Evolutionary conservation across 2,329 filamentous ascomycete species (phyloP).

Genomic region (Thielaviopsis populi): DNA sequence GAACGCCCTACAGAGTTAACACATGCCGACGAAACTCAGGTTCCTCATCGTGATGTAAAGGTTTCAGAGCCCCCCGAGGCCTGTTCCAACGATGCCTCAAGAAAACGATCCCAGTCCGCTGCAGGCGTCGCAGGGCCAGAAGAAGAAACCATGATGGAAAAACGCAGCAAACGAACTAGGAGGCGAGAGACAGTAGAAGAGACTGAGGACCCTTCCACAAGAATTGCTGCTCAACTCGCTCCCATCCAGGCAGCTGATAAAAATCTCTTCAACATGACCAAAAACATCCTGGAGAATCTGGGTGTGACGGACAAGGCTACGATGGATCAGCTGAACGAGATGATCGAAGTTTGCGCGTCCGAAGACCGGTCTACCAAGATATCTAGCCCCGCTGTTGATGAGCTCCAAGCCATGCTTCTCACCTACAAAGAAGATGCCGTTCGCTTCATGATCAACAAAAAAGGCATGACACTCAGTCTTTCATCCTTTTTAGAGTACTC

Average conservation of each 20-base stretch:
- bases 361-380: slow-evolving; percentile 38
- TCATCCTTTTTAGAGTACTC: slow-evolving; percentile 50
- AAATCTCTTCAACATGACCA: slow-evolving; percentile 40
- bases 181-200: slow-evolving; percentile 45
- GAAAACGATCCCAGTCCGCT: slow-evolving; percentile 48
- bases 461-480: slow-evolving; percentile 37
- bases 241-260: slow-evolving; percentile 42
- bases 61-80: not conserved
- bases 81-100: slow-evolving; percentile 17
- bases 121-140: slow-evolving; percentile 44
- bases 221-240: slow-evolving; percentile 40
- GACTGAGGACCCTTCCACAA: slow-evolving; percentile 34
- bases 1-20: not conserved
- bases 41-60: not conserved
- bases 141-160: slow-evolving; percentile 43
- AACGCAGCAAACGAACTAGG: slow-evolving; percentile 50
- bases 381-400: slow-evolving; percentile 31
- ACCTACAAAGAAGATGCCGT: slow-evolving; percentile 40
- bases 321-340: slow-evolving; percentile 32
- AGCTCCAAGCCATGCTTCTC: slow-evolving; percentile 35
- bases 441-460: slow-evolving; percentile 37
- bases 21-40: not conserved
- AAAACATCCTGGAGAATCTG: slow-evolving; percentile 39
- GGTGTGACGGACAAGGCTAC: slow-evolving; percentile 37
- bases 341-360: slow-evolving; percentile 37